These are phyloP conservation scores for Trichocladium uniseriatum DNA, from an alignment of 495 filamentous ascomycete genomes.

Conservation along the genomic window DNA sequence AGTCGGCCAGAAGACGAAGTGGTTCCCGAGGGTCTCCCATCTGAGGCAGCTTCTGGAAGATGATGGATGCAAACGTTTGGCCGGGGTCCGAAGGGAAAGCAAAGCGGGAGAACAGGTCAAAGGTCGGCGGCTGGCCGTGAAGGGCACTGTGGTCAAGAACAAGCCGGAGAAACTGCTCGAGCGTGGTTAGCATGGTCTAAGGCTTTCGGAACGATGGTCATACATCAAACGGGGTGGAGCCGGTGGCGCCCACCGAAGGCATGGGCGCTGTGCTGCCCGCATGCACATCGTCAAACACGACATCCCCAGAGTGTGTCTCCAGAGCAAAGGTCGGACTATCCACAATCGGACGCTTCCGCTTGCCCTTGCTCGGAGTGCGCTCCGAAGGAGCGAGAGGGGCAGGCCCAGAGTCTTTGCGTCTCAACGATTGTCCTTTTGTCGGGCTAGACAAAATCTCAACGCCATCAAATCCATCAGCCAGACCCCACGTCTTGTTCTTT, in stretches of 20 bases:
- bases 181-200: slow-evolving; percentile 8
- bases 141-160: slow-evolving; percentile 35
- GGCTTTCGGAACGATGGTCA: background rate
- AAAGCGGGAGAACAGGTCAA: slow-evolving; percentile 36
- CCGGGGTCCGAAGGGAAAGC: slow-evolving; percentile 31
- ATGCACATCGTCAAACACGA: background rate
- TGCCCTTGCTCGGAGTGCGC: slow-evolving; percentile 41
- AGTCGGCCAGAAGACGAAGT: slow-evolving; percentile 33
- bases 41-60: slow-evolving; percentile 34
- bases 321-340: slow-evolving; percentile 43
- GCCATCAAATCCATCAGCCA: slow-evolving; percentile 47
- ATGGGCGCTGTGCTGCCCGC: background rate
- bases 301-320: slow-evolving; percentile 31
- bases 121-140: slow-evolving; percentile 28
- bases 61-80: slow-evolving; percentile 34
- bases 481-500: slow-evolving; percentile 37
- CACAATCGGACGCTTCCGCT: slow-evolving; percentile 41
- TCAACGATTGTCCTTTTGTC: slow-evolving; percentile 29
- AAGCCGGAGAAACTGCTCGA: slow-evolving; percentile 31
- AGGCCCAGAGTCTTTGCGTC: slow-evolving; percentile 26
- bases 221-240: slow-evolving; percentile 29
- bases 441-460: slow-evolving; percentile 41
- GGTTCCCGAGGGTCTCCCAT: slow-evolving; percentile 30
- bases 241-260: background rate
- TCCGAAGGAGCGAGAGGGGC: slow-evolving; percentile 30